Percentiles rank a stretch among this genome's conserved stretches.
Evolutionary conservation across 306 rosid species (phyloP).

Genomic region (Boehmeria nivea): DNA sequence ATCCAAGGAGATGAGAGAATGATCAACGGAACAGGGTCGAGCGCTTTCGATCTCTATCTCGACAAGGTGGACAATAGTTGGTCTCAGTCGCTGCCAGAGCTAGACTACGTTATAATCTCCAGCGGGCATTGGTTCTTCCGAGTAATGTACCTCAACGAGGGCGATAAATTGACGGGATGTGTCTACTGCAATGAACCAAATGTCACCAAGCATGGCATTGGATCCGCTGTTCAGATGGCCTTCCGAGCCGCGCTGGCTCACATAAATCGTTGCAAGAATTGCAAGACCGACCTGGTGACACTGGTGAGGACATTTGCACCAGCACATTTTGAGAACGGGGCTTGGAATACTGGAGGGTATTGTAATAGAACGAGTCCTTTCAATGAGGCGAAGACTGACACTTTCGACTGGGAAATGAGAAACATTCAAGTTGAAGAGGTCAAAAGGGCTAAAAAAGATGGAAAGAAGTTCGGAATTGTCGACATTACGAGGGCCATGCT

Average conservation of each 20-base stretch:
- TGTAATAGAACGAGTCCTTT: slow-evolving; percentile 65
- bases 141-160: slow-evolving; percentile 42
- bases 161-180: slow-evolving; percentile 37
- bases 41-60: slow-evolving; percentile 50
- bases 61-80: slow-evolving; percentile 56
- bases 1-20: slow-evolving; percentile 58
- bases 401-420: slow-evolving; percentile 58
- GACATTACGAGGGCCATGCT: slow-evolving; percentile 73
- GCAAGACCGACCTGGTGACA: slow-evolving; percentile 30
- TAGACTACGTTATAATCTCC: slow-evolving; percentile 67
- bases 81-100: slow-evolving; percentile 37
- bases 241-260: slow-evolving; percentile 42
- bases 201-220: slow-evolving; percentile 24
- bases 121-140: slow-evolving; percentile 83
- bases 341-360: slow-evolving; percentile 75
- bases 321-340: slow-evolving; percentile 69
- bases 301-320: slow-evolving; percentile 81
- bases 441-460: slow-evolving; percentile 29
- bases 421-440: slow-evolving; percentile 53
- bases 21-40: slow-evolving; percentile 53
- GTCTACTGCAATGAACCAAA: slow-evolving; percentile 56
- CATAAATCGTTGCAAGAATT: slow-evolving; percentile 38
- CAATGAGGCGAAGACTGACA: slow-evolving; percentile 26
- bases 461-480: slow-evolving; percentile 37
- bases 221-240: slow-evolving; percentile 42